Conservation (phyloP, 371 early-diverging fungal genomes). For the Actinomucor elegans region DNA sequence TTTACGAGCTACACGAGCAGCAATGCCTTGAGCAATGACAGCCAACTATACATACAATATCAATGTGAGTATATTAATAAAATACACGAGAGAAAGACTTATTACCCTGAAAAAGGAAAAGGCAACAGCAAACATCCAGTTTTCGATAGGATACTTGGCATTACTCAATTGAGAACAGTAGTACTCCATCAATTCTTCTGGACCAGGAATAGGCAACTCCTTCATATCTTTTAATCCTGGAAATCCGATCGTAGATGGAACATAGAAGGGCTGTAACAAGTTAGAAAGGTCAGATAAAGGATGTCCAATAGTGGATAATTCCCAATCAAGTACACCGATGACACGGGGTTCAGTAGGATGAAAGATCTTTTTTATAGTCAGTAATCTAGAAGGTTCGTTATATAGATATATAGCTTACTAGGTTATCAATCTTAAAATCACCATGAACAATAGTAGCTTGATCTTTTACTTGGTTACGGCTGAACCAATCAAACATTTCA, state of each 20-base stretch:
- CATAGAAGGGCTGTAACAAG: slow-evolving; percentile 74
- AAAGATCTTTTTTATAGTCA: slow-evolving; percentile 51
- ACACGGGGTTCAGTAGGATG: slow-evolving; percentile 77
- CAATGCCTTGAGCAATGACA: slow-evolving; percentile 86
- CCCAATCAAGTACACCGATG: slow-evolving; percentile 95
- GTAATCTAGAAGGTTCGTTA: neutral
- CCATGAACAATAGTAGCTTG: slow-evolving; percentile 86
- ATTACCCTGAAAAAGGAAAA: slow-evolving; percentile 47
- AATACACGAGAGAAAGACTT: too few species aligned
- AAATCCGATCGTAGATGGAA: slow-evolving; percentile 17
- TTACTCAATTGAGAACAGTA: slow-evolving; percentile 59
- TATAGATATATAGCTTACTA: slow-evolving; percentile 17
- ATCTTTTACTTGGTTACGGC: slow-evolving; percentile 64
- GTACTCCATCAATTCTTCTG: slow-evolving; percentile 55
- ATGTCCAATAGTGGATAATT: slow-evolving; percentile 91
- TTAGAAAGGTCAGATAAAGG: slow-evolving; percentile 94
- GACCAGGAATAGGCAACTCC: slow-evolving; percentile 59
- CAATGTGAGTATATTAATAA: neutral
- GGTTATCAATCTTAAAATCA: slow-evolving; percentile 70
- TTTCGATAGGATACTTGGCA: slow-evolving; percentile 60
- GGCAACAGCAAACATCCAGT: slow-evolving; percentile 51
- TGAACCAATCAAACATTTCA: slow-evolving; percentile 77
- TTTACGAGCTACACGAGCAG: slow-evolving; percentile 81
- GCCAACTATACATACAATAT: too few species aligned
- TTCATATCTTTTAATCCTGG: slow-evolving; percentile 36